Evolutionary conservation across 257 asterid genomes (phyloP).

Genomic region (Solanum chmielewskii): DNA sequence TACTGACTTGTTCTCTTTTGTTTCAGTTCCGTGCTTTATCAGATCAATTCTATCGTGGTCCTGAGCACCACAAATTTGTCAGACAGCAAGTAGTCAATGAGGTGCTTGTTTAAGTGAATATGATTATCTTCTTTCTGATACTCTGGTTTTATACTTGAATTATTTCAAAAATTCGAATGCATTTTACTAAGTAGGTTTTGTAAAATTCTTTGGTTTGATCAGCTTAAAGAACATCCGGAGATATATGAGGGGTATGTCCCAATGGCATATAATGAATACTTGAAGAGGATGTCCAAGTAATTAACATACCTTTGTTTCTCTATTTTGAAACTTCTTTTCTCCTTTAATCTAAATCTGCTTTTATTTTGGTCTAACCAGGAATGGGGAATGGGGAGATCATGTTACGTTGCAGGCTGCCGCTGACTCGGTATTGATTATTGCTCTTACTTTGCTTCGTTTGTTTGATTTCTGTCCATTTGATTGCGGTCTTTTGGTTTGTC

Average conservation of each 20-base stretch:
- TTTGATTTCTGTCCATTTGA: background rate
- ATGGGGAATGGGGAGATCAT: conserved; percentile 97
- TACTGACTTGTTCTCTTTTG: background rate
- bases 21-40: conserved; percentile 72
- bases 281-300: conserved; percentile 70
- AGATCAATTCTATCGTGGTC: conserved; percentile 81
- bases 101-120: conserved; percentile 27
- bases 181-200: background rate
- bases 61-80: conserved; percentile 90
- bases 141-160: background rate
- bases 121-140: background rate
- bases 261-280: conserved; percentile 75
- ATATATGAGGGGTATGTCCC: conserved; percentile 91
- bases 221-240: conserved; percentile 81
- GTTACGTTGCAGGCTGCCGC: conserved; percentile 98
- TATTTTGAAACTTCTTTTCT: background rate
- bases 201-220: conserved; percentile 19
- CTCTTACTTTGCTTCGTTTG: background rate
- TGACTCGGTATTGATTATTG: conserved; percentile 50
- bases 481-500: background rate
- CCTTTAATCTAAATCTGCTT: background rate
- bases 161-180: background rate
- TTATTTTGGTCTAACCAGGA: conserved; percentile 31
- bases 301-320: conserved; percentile 1
- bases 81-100: conserved; percentile 79